These are phyloP conservation scores for Prinsepia uniflora DNA, from an alignment of 306 rosid genomes.

Conservation along the genomic window DNA sequence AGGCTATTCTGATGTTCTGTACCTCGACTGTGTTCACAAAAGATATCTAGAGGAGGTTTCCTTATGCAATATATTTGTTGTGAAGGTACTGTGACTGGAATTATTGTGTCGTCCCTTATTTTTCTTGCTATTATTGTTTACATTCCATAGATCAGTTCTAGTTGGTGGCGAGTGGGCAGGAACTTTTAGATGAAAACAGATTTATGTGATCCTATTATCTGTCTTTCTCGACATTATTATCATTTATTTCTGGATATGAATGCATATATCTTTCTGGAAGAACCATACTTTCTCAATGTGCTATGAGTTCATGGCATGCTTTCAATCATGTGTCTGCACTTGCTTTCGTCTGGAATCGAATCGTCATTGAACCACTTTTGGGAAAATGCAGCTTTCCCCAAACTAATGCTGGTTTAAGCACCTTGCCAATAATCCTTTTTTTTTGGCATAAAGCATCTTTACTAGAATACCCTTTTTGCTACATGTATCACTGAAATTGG, in stretches of 20 bases:
- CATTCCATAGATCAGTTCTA: neutral
- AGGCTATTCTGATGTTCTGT: conserved; percentile 91
- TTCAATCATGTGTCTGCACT: neutral
- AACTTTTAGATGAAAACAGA: neutral
- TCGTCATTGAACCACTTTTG: neutral
- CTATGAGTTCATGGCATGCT: neutral
- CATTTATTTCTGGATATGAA: neutral
- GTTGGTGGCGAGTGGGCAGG: neutral
- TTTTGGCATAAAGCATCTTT: neutral
- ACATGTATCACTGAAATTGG: neutral
- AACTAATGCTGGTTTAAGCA: neutral
- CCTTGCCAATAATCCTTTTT: neutral
- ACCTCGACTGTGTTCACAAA: conserved; percentile 88
- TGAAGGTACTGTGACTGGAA: conserved; percentile 56
- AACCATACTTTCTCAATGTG: neutral
- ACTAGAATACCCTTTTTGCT: neutral
- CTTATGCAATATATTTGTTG: conserved; percentile 92
- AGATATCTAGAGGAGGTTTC: conserved; percentile 97
- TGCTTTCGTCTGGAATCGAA: neutral
- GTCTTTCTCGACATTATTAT: conserved; percentile 1
- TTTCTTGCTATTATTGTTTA: neutral
- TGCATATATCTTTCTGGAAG: neutral
- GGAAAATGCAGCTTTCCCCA: neutral
- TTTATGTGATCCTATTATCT: neutral
- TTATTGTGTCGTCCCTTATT: neutral